A percentile compares a stretch with the other conserved stretches of the same genome.
These are phyloP conservation scores for Anethum foeniculum DNA, from an alignment of 140 eudicot species.

Conservation along the genomic window DNA sequence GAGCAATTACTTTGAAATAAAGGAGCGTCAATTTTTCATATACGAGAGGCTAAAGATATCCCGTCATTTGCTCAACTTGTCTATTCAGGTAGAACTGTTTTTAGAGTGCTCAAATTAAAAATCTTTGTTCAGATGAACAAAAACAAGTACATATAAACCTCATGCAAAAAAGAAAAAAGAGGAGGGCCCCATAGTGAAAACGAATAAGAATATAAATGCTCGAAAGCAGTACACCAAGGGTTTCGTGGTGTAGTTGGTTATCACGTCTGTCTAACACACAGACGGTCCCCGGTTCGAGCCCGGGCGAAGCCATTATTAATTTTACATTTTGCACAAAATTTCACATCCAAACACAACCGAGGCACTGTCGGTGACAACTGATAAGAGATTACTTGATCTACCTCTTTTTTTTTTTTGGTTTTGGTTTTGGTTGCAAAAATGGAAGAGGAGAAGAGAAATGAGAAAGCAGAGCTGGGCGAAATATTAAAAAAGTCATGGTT, in stretches of 20 bases:
- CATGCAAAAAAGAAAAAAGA: too few relatives aligned
- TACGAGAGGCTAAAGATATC: too few relatives aligned
- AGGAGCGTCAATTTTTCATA: too few relatives aligned
- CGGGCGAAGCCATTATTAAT: slow-evolving; percentile 54
- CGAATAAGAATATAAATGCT: too few relatives aligned
- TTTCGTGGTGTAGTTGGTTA: slow-evolving; percentile 84
- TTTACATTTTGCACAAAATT: not conserved
- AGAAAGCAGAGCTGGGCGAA: slow-evolving; percentile 30
- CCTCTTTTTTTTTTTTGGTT: too few relatives aligned
- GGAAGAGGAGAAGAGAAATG: slow-evolving; percentile 14
- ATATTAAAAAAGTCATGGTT: slow-evolving; percentile 72
- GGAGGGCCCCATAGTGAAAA: too few relatives aligned
- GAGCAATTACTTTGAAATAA: too few relatives aligned
- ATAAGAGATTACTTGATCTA: not conserved
- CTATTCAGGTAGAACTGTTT: too few relatives aligned
- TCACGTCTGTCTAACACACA: slow-evolving; percentile 86
- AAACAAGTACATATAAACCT: too few relatives aligned
- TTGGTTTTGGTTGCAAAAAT: not conserved
- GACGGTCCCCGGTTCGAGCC: slow-evolving; percentile 88
- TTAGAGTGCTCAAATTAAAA: too few relatives aligned
- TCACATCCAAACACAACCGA: not conserved
- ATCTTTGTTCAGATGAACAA: too few relatives aligned
- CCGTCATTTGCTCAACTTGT: not conserved
- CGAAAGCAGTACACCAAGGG: not conserved
- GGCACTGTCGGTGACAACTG: not conserved